Conservation (phyloP, 306 rosid genomes). For the Gastrolobium bilobum region DNA sequence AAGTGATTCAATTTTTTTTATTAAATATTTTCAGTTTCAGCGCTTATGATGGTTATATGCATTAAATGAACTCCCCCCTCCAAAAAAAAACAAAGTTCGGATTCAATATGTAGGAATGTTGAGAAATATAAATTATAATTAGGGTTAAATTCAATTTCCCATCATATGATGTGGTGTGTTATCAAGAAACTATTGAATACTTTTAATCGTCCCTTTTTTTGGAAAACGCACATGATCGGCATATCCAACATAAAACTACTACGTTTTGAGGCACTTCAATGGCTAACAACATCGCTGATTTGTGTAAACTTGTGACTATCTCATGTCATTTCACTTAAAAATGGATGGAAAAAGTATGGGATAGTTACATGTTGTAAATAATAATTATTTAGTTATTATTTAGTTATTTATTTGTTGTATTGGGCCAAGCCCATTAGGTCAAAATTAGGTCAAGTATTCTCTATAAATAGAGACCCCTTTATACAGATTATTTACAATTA, state of each 20-base stretch:
- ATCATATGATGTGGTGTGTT: constrained; percentile 5
- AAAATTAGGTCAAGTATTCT: no score
- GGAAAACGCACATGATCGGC: not conserved
- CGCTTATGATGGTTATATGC: constrained; percentile 9
- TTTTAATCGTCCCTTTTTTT: not conserved
- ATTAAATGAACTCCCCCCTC: constrained; percentile 12
- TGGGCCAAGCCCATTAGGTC: no score
- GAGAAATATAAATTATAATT: not conserved
- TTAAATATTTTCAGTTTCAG: constrained; percentile 6
- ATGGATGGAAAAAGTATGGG: constrained; percentile 2
- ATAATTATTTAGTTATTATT: no score
- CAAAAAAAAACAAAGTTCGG: not conserved
- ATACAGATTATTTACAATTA: no score
- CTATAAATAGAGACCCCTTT: no score
- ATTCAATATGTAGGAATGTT: not conserved
- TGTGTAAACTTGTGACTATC: constrained; percentile 1
- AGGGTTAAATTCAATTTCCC: constrained; percentile 2
- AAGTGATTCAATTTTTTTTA: constrained; percentile 26
- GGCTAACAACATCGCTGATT: not conserved
- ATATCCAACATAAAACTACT: constrained; percentile 11
- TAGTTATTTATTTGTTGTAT: no score
- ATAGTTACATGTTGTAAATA: no score
- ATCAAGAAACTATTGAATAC: not conserved
- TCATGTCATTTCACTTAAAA: constrained; percentile 24
- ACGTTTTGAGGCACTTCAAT: constrained; percentile 16